phyloP scores from a whole-genome alignment of 306 rosid species.

The Cucurbita pepo region DNA sequence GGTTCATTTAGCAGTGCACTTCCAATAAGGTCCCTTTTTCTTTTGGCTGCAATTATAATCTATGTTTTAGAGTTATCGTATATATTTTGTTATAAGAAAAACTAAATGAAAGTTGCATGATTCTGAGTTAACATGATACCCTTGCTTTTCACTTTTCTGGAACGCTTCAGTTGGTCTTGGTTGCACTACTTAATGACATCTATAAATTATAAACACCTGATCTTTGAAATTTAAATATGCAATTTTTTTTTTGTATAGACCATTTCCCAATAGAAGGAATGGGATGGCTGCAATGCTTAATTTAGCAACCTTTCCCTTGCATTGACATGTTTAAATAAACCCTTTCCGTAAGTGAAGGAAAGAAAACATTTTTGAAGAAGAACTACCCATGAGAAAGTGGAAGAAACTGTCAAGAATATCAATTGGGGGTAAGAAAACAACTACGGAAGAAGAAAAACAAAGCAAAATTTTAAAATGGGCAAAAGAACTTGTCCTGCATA shows the following conservation, averaged over 20 bases:
- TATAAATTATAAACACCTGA: background rate
- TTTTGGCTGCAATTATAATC: slow-evolving; percentile 6
- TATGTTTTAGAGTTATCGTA: background rate
- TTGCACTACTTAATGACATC: background rate
- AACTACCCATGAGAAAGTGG: no score
- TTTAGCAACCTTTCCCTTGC: no score
- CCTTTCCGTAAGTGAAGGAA: no score
- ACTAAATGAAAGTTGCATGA: background rate
- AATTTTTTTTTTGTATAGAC: background rate
- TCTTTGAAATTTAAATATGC: background rate
- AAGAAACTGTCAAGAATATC: no score
- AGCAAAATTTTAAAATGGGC: no score
- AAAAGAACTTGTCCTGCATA: no score
- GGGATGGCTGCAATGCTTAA: no score
- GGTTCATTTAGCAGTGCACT: slow-evolving; percentile 27
- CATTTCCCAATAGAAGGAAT: background rate
- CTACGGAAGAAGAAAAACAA: no score
- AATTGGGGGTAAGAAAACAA: no score
- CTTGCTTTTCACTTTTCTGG: background rate
- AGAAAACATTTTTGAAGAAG: no score
- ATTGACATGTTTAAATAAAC: no score
- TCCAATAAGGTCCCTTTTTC: slow-evolving; percentile 36
- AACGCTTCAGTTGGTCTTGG: background rate
- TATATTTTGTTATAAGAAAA: background rate
- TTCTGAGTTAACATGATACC: background rate